Evolutionary conservation across 495 filamentous ascomycete species (phyloP).

Genomic region (Talaromyces borbonicus): DNA sequence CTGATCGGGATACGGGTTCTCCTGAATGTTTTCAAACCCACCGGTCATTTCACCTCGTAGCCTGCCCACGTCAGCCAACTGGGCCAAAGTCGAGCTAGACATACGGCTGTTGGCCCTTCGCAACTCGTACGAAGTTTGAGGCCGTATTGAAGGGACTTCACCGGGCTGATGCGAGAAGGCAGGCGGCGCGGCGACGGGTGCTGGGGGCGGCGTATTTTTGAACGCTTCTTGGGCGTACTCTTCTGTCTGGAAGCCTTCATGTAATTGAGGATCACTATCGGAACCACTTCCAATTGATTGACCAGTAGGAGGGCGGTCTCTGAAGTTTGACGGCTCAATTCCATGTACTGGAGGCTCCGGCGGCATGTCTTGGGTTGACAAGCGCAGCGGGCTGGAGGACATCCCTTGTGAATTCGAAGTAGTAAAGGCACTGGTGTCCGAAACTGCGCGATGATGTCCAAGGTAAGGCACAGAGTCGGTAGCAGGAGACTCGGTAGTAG

Average conservation of each 20-base stretch:
- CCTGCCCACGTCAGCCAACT: slow-evolving; percentile 58
- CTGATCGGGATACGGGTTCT: slow-evolving; percentile 1
- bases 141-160: slow-evolving; percentile 54
- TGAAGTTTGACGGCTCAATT: slow-evolving; percentile 11
- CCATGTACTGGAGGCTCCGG: slow-evolving; percentile 36
- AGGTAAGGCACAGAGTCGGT: slow-evolving; percentile 30
- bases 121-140: slow-evolving; percentile 63
- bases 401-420: slow-evolving; percentile 20
- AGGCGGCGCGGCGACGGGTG: slow-evolving; percentile 66
- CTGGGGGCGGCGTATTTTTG: slow-evolving; percentile 49
- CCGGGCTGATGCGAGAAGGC: slow-evolving; percentile 63
- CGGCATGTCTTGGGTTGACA: slow-evolving; percentile 25
- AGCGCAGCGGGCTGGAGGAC: slow-evolving; percentile 28
- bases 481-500: slow-evolving; percentile 29
- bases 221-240: slow-evolving; percentile 37
- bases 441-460: slow-evolving; percentile 43
- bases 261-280: slow-evolving; percentile 42
- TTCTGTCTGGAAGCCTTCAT: slow-evolving; percentile 12
- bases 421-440: slow-evolving; percentile 38
- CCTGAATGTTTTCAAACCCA: slow-evolving; percentile 21
- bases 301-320: slow-evolving; percentile 14
- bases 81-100: slow-evolving; percentile 68
- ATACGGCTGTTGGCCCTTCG: slow-evolving; percentile 69
- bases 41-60: slow-evolving; percentile 27
- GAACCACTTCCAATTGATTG: slow-evolving; percentile 44